Conservation (phyloP, 2,329 filamentous ascomycete genomes). For the Fusarium nurragi region DNA sequence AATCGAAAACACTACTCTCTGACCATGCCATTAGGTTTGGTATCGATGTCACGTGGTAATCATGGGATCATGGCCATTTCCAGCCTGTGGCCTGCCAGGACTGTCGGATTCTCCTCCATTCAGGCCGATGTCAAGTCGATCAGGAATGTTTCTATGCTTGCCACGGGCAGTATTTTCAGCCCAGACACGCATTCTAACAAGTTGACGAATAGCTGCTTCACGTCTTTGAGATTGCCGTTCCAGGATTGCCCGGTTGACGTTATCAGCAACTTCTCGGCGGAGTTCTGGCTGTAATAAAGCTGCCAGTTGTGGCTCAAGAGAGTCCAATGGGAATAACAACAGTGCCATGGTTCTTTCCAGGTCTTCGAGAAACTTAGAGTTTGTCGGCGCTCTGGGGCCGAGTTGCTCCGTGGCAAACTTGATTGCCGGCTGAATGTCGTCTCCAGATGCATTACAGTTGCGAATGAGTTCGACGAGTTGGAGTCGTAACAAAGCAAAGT, state of each 20-base stretch:
- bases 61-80: slow-evolving; percentile 62
- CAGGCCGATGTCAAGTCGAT: slow-evolving; percentile 51
- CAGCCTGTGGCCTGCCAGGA: slow-evolving; percentile 37
- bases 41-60: slow-evolving; percentile 56
- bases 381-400: slow-evolving; percentile 84
- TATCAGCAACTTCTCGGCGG: slow-evolving; percentile 82
- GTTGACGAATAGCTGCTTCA: slow-evolving; percentile 82
- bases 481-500: slow-evolving; percentile 88
- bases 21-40: slow-evolving; percentile 4
- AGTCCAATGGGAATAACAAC: slow-evolving; percentile 86
- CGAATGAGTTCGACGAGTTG: slow-evolving; percentile 96
- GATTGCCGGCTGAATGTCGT: slow-evolving; percentile 81
- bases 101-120: slow-evolving; percentile 50
- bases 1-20: slow-evolving; percentile 28
- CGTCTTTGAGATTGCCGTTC: slow-evolving; percentile 74
- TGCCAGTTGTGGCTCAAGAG: slow-evolving; percentile 77
- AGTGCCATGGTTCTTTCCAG: slow-evolving; percentile 94
- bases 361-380: slow-evolving; percentile 82
- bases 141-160: slow-evolving; percentile 46
- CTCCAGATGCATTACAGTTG: slow-evolving; percentile 70
- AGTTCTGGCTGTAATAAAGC: slow-evolving; percentile 81
- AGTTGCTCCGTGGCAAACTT: slow-evolving; percentile 89
- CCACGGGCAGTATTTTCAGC: slow-evolving; percentile 72
- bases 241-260: slow-evolving; percentile 90
- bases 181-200: slow-evolving; percentile 87